Conservation (phyloP, 208 protist species). For the Entamoeba moshkovskii region DNA sequence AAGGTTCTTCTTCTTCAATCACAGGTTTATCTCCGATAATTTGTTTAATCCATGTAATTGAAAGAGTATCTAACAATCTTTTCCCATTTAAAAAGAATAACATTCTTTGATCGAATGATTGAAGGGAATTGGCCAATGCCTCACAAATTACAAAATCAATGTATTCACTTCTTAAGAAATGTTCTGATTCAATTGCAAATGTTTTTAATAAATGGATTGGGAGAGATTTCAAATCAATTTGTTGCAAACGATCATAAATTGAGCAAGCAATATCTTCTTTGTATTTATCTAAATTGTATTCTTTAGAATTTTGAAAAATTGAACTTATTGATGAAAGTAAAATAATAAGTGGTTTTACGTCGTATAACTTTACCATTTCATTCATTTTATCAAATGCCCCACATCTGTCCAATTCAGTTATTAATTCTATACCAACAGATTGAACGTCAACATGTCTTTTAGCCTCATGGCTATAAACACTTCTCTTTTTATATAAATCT, state of each 20-base stretch:
- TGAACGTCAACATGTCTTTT: not conserved
- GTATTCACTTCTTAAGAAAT: not conserved
- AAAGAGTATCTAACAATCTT: not conserved
- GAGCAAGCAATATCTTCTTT: not conserved
- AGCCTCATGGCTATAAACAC: not conserved
- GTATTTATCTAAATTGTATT: not conserved
- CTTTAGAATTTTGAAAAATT: not conserved
- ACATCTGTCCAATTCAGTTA: not conserved
- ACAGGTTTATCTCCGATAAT: not conserved
- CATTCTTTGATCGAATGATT: not conserved
- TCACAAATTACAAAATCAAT: not conserved
- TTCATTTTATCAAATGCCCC: not conserved
- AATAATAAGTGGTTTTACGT: not conserved
- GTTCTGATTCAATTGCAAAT: not conserved
- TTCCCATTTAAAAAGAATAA: not conserved
- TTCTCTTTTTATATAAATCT: not conserved
- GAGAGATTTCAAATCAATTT: not conserved
- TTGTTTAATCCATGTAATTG: not conserved
- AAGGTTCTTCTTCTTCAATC: not conserved
- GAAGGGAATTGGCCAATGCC: not conserved
- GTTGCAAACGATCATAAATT: not conserved
- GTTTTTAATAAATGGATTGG: not conserved
- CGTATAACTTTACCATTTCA: not conserved
- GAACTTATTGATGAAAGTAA: not conserved
- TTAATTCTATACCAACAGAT: not conserved